Conservation (phyloP, 2,329 filamentous ascomycete species). For the Mariannaea sp. region DNA sequence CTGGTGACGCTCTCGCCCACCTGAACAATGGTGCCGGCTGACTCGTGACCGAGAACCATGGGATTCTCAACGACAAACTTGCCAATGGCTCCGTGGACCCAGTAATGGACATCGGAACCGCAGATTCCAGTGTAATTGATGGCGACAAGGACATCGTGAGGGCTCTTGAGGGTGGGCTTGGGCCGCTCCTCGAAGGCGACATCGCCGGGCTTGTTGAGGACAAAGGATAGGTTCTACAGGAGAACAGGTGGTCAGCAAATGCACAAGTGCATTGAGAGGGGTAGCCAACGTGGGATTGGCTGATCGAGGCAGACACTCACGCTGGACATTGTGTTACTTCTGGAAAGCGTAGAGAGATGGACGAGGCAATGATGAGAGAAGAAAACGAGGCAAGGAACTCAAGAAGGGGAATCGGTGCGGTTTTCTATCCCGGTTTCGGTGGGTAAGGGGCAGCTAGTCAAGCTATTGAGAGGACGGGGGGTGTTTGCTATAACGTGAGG, state of each 20-base stretch:
- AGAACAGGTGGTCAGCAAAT: constrained; percentile 11
- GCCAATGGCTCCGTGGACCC: constrained; percentile 83
- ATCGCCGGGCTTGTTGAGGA: constrained; percentile 76
- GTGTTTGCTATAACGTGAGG: constrained; percentile 18
- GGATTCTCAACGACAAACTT: constrained; percentile 82
- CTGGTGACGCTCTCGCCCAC: constrained; percentile 67
- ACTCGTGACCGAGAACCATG: constrained; percentile 72
- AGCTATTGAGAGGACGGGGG: constrained; percentile 20
- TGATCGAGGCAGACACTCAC: constrained; percentile 20
- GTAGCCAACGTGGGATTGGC: not conserved
- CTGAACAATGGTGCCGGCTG: constrained; percentile 76
- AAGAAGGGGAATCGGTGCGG: constrained; percentile 1
- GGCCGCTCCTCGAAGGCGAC: constrained; percentile 78
- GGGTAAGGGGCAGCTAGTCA: constrained; percentile 19
- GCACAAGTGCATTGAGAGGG: not conserved
- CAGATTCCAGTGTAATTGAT: constrained; percentile 89
- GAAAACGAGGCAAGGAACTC: not conserved
- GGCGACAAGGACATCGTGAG: constrained; percentile 79
- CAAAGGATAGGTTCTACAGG: constrained; percentile 78
- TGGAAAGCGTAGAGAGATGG: constrained; percentile 3
- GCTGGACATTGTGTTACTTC: constrained; percentile 34
- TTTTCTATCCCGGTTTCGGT: constrained; percentile 20
- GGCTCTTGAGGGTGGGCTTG: constrained; percentile 66
- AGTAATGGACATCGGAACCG: constrained; percentile 88
- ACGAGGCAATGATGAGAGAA: not conserved